A percentile compares a stretch with the other conserved stretches of the same genome.
phyloP scores from a whole-genome alignment of 2,329 filamentous ascomycete genomes.

The Trichoderma koningiopsis region DNA sequence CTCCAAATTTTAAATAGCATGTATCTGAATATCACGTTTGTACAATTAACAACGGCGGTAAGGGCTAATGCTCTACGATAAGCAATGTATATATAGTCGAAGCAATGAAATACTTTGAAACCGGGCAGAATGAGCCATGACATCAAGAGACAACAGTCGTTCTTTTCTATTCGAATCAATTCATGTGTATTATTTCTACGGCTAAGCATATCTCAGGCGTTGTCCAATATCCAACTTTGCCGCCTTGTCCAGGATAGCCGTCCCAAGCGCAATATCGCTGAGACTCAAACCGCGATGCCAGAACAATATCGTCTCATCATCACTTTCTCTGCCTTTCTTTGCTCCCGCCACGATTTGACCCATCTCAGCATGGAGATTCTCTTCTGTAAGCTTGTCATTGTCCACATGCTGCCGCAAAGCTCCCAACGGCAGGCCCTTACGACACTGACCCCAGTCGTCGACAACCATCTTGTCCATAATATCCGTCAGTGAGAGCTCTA shows the following conservation, averaged over 20 bases:
- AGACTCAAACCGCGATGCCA: constrained; percentile 26
- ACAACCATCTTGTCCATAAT: constrained; percentile 26
- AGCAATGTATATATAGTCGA: not conserved
- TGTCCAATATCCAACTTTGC: constrained; percentile 22
- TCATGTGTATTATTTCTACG: too few species aligned
- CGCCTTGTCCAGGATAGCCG: constrained; percentile 23
- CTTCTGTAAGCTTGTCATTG: constrained; percentile 24
- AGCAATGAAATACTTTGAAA: not conserved
- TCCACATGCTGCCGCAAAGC: constrained; percentile 25
- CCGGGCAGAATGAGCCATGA: not conserved
- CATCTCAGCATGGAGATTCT: constrained; percentile 24
- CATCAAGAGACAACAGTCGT: not conserved
- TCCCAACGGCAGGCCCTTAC: constrained; percentile 25
- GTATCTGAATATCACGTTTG: not conserved
- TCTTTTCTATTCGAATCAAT: not conserved
- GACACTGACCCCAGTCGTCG: constrained; percentile 26
- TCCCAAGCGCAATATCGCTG: constrained; percentile 24
- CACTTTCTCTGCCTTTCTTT: constrained; percentile 23
- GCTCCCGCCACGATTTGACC: constrained; percentile 23
- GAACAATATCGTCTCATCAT: constrained; percentile 26
- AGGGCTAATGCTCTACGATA: not conserved
- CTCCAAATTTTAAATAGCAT: constrained; percentile 13
- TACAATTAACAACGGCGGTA: not conserved
- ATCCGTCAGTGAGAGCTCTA: constrained; percentile 24
- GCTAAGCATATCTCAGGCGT: constrained; percentile 22